Conservation (phyloP, 73 alveolate species). For the Paramecium tetraurelia region DNA sequence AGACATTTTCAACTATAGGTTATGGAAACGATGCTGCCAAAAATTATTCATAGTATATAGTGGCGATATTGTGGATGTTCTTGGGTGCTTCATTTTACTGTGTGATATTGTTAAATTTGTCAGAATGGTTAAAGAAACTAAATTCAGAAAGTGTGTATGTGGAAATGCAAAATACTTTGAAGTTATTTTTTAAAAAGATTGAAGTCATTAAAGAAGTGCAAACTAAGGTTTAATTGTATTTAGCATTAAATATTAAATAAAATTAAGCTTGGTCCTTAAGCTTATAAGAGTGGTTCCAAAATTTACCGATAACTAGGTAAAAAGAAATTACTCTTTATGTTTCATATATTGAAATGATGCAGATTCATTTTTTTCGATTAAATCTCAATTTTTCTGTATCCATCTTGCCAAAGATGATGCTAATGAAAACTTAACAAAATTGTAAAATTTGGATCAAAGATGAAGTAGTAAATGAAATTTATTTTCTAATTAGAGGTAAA, state of each 20-base stretch:
- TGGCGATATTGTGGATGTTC: conserved; percentile 17
- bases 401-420: not conserved
- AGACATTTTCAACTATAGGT: conserved; percentile 1
- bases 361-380: not conserved
- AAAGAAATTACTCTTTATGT: not conserved
- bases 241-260: not conserved
- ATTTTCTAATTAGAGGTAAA: not conserved
- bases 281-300: not conserved
- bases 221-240: not conserved
- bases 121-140: not conserved
- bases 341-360: conserved; percentile 1
- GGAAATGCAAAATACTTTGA: not conserved
- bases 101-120: not conserved
- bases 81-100: conserved; percentile 6
- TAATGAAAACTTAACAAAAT: not conserved
- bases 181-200: not conserved
- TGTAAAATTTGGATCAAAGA: conserved; percentile 1
- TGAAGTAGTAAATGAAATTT: not conserved
- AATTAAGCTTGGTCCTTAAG: not conserved
- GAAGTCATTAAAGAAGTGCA: not conserved
- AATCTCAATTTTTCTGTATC: conserved; percentile 16
- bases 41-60: not conserved
- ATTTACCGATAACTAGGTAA: not conserved
- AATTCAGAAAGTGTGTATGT: not conserved
- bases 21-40: conserved; percentile 8